A percentile compares a stretch with the other conserved stretches of the same genome.
phyloP scores from a whole-genome alignment of 352 stramenopile genomes.

The Phytophthora podocarpi region DNA sequence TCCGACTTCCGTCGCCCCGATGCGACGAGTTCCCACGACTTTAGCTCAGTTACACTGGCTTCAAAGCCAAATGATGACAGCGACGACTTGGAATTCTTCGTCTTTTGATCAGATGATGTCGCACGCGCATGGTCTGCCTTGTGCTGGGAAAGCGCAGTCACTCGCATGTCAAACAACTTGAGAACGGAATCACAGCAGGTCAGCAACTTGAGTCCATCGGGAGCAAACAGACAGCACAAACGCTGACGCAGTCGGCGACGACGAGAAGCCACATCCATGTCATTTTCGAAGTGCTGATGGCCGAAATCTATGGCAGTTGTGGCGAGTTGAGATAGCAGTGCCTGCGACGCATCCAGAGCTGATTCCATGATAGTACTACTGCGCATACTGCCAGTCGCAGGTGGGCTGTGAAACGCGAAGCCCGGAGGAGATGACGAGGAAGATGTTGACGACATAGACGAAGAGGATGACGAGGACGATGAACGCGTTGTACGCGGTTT shows the following conservation, averaged over 20 bases:
- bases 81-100: conserved; percentile 58
- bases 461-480: conserved; percentile 42
- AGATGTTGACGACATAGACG: conserved; percentile 43
- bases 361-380: conserved; percentile 62
- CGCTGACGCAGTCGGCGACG: conserved; percentile 57
- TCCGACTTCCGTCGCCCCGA: conserved; percentile 38
- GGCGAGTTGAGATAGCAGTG: conserved; percentile 68
- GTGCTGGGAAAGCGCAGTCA: conserved; percentile 38
- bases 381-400: conserved; percentile 20
- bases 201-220: conserved; percentile 67
- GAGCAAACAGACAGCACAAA: conserved; percentile 68
- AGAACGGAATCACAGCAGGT: conserved; percentile 66
- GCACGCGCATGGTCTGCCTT: conserved; percentile 40
- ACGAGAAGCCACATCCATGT: conserved; percentile 51
- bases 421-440: conserved; percentile 40
- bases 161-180: conserved; percentile 68
- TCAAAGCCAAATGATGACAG: conserved; percentile 69
- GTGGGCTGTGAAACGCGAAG: conserved; percentile 28
- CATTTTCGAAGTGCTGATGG: conserved; percentile 60
- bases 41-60: conserved; percentile 61
- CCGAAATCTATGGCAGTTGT: conserved; percentile 69
- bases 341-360: conserved; percentile 71
- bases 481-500: conserved; percentile 38
- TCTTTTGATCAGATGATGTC: conserved; percentile 33
- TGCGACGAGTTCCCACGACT: conserved; percentile 59